Evolutionary conservation across 495 filamentous ascomycete genomes (phyloP).

Genomic region (Neurospora tetrasperma): DNA sequence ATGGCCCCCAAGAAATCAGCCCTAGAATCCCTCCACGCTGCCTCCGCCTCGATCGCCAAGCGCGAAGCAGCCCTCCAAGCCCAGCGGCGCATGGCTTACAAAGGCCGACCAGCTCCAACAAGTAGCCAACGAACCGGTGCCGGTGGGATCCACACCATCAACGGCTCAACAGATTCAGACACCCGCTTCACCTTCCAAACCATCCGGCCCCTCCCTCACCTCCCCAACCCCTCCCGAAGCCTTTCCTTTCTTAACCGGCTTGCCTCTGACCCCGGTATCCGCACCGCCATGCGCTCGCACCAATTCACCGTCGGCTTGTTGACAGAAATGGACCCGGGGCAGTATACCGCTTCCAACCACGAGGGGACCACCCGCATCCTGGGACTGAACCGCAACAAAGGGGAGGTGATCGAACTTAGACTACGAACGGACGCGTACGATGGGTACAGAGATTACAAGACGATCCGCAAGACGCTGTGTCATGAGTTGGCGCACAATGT

Average conservation of each 20-base stretch:
- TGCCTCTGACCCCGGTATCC: constrained; percentile 75
- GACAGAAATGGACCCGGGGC: constrained; percentile 87
- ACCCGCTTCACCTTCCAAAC: constrained; percentile 70
- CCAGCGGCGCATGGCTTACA: constrained; percentile 3
- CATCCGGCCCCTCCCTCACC: constrained; percentile 58
- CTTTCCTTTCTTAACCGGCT: constrained; percentile 68
- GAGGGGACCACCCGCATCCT: constrained; percentile 62
- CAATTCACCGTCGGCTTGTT: constrained; percentile 77
- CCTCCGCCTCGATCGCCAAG: constrained; percentile 29
- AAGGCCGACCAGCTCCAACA: constrained; percentile 1
- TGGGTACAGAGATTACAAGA: constrained; percentile 84
- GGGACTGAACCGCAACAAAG: constrained; percentile 78
- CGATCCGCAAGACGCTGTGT: constrained; percentile 82
- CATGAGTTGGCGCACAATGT: constrained; percentile 95
- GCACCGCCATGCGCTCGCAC: constrained; percentile 69
- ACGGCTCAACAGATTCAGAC: constrained; percentile 26
- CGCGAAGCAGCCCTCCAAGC: constrained; percentile 28
- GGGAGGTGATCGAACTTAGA: constrained; percentile 85
- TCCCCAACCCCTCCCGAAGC: constrained; percentile 60
- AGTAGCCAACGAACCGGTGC: constrained; percentile 24
- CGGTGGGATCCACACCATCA: constrained; percentile 19
- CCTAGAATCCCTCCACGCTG: constrained; percentile 36
- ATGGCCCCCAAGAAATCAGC: constrained; percentile 49
- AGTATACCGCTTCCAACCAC: constrained; percentile 57
- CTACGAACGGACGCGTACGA: constrained; percentile 89